Percentiles rank a stretch among this genome's conserved stretches.
Evolutionary conservation across 2,329 filamentous ascomycete genomes (phyloP).

Genomic region (Stylonectria norvegica): DNA sequence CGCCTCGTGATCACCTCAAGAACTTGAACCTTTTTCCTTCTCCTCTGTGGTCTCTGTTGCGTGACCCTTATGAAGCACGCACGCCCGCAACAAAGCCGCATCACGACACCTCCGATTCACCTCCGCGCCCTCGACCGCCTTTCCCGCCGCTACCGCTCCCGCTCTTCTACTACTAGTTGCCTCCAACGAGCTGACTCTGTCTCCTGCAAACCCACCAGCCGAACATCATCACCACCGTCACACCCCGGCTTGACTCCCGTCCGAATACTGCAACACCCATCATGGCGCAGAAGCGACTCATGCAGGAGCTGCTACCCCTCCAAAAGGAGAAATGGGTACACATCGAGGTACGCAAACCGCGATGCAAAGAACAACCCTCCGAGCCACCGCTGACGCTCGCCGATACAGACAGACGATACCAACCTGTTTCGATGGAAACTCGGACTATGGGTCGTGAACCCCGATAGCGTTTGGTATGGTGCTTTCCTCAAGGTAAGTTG

Average conservation of each 20-base stretch:
- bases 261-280: no score
- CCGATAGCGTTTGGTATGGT: conserved; percentile 86
- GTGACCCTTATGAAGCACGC: no score
- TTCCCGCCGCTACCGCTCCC: conserved; percentile 22
- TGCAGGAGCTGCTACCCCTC: conserved; percentile 81
- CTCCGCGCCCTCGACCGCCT: conserved; percentile 24
- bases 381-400: conserved; percentile 1
- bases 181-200: no score
- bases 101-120: conserved; percentile 11
- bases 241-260: no score
- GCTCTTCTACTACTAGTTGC: no score
- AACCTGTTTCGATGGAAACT: conserved; percentile 86
- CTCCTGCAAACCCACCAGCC: neutral
- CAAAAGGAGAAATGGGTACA: conserved; percentile 91
- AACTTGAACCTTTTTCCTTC: no score
- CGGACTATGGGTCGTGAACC: conserved; percentile 87
- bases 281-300: conserved; percentile 69
- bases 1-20: no score
- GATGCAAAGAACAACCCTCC: no score
- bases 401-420: conserved; percentile 64
- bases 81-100: no score
- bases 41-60: no score
- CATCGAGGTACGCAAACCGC: conserved; percentile 70
- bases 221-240: no score
- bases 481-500: conserved; percentile 77